Evolutionary conservation across 352 stramenopile genomes (phyloP).

Genomic region (Phytophthora pisi): DNA sequence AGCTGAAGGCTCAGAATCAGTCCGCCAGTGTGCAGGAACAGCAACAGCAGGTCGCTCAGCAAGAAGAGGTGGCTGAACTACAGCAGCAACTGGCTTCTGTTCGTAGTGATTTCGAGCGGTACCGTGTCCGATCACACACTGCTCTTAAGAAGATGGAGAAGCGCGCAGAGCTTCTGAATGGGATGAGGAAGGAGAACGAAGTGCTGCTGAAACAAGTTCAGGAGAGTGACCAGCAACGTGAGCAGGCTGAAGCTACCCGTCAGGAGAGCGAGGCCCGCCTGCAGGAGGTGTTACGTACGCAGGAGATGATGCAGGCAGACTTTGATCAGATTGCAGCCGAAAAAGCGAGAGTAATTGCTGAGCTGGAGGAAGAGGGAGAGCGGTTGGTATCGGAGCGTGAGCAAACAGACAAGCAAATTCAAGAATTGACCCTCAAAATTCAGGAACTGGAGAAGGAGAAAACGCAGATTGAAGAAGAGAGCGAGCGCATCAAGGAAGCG

Average conservation of each 20-base stretch:
- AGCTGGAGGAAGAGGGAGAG: slow-evolving; percentile 32
- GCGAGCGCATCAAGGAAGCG: slow-evolving; percentile 28
- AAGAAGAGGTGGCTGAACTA: slow-evolving; percentile 37
- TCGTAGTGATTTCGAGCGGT: slow-evolving; percentile 67
- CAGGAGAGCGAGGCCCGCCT: slow-evolving; percentile 21
- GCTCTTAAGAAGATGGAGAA: slow-evolving; percentile 87
- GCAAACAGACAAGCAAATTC: slow-evolving; percentile 17
- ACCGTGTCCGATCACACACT: slow-evolving; percentile 66
- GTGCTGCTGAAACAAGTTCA: slow-evolving; percentile 33
- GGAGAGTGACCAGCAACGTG: slow-evolving; percentile 27
- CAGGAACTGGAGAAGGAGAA: slow-evolving; percentile 37
- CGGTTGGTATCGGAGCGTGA: slow-evolving; percentile 18
- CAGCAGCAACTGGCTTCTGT: slow-evolving; percentile 44
- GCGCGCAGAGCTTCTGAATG: slow-evolving; percentile 75
- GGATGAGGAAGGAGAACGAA: slow-evolving; percentile 81
- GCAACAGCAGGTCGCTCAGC: slow-evolving; percentile 28
- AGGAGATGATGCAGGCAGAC: slow-evolving; percentile 46
- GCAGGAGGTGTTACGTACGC: slow-evolving; percentile 34
- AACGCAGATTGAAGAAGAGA: slow-evolving; percentile 16
- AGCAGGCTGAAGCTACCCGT: slow-evolving; percentile 21
- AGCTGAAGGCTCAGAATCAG: slow-evolving; percentile 22
- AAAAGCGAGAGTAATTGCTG: slow-evolving; percentile 21
- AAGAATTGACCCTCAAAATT: slow-evolving; percentile 23
- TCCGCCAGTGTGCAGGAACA: slow-evolving; percentile 27
- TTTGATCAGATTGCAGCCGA: slow-evolving; percentile 45